Evolutionary conservation across 805 yeast genomes (phyloP), one percentile per base, ranked within the genome.

Genomic region (Starmerella cellae): DNA sequence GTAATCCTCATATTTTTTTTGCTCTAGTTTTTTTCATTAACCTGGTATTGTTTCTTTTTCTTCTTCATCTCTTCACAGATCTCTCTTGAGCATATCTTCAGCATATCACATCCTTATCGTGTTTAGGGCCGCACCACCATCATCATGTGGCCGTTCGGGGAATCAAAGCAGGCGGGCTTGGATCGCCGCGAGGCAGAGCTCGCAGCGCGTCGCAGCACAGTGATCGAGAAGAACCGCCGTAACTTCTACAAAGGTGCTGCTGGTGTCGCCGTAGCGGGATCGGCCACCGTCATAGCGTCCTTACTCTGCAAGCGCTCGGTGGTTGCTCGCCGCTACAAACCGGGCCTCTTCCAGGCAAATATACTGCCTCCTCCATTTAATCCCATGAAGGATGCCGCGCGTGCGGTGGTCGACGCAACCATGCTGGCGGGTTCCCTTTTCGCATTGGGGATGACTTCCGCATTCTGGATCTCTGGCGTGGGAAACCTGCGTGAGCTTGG

Each of bases 361-460:
- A 88, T 84, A 54, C 71, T 74, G 44, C 93, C 93, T 2, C 95
- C 95, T 4, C 68, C 75, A n/a, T 80, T 78, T 55, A 78, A 81
- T 24, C 77, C 82, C 57, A 75, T 82, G 47, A 73, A 75, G 42
- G 95, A 85, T 58, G 95, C 95, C 2, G 73, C 83, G 27, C 75
- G 77, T 32, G 95, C 95, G 0, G 83, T 87, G 2, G 74, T 79
- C 0, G 78, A 82, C 32, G 93, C 95, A 2, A 74, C 94, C 0
- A 61, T 80, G 37, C 63, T 87, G 16, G 82, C 95, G 2, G 69
- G 77, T 0, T 71, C 84, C 1, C 73, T 83, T 0, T 71, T 79
- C 52, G 71, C 82, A 1, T 82, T 82, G 83, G 61, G 74, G 4
- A 65, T 77, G 2, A 72, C 82, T 31, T 93, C 94, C 2, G 67